Conservation (phyloP, 1,139 yeast species). For the Hemisphaericaspora xylofermentans region DNA sequence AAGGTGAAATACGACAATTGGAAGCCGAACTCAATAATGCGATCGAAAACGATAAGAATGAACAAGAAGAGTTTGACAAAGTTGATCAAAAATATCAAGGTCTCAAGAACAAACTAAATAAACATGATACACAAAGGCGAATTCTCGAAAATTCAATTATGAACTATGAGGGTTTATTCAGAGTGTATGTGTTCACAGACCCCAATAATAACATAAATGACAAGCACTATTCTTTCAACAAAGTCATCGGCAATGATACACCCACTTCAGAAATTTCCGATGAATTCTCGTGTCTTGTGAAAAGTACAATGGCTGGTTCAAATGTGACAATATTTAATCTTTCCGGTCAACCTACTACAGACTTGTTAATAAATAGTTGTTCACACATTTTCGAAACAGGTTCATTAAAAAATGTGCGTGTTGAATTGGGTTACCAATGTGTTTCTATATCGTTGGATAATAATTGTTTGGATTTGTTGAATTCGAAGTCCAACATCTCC, state of each 20-base stretch:
- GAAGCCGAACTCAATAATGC: neutral
- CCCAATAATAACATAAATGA: neutral
- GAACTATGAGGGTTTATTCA: constrained; percentile 38
- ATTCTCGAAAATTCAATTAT: constrained; percentile 54
- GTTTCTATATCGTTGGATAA: constrained; percentile 2
- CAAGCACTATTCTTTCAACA: constrained; percentile 18
- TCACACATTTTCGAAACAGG: constrained; percentile 1
- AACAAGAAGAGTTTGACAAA: constrained; percentile 9
- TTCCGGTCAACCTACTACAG: constrained; percentile 5
- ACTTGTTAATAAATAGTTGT: constrained; percentile 3
- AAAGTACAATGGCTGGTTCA: constrained; percentile 17
- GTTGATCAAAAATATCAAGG: constrained; percentile 8
- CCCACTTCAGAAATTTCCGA: constrained; percentile 15
- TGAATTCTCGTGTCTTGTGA: constrained; percentile 23
- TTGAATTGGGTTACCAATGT: constrained; percentile 11
- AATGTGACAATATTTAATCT: constrained; percentile 21
- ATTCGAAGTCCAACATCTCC: neutral
- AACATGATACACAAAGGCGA: constrained; percentile 32
- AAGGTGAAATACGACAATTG: constrained; percentile 4
- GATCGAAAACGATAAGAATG: constrained; percentile 4
- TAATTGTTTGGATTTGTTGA: neutral
- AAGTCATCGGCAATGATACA: constrained; percentile 17
- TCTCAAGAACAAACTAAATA: constrained; percentile 16
- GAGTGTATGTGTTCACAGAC: constrained; percentile 29
- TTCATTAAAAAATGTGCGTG: constrained; percentile 3